Evolutionary conservation across 768 basidiomycete genomes (phyloP).

Genomic region (Porphyrellus cyaneotinctus): DNA sequence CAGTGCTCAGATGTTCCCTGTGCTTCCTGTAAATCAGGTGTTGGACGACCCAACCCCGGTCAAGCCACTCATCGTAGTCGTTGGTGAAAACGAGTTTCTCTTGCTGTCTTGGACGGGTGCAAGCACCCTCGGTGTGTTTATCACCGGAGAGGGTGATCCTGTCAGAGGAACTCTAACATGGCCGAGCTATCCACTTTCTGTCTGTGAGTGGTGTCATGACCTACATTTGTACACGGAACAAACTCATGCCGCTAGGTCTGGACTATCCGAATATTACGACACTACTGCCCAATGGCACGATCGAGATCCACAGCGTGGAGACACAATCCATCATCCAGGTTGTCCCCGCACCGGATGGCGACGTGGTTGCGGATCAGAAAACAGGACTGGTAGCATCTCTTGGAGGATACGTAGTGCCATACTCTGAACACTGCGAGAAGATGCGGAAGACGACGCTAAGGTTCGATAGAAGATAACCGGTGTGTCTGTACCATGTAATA

Average conservation of each 20-base stretch:
- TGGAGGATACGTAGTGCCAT: slow-evolving; percentile 42
- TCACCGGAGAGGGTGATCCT: slow-evolving; percentile 82
- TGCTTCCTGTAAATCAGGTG: slow-evolving; percentile 79
- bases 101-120: slow-evolving; percentile 81
- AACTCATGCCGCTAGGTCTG: slow-evolving; percentile 45
- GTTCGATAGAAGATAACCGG: slow-evolving; percentile 20
- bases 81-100: slow-evolving; percentile 78
- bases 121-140: slow-evolving; percentile 80
- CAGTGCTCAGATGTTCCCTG: slow-evolving; percentile 60
- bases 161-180: slow-evolving; percentile 87
- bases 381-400: slow-evolving; percentile 27
- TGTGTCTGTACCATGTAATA: slow-evolving; percentile 21
- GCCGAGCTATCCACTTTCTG: slow-evolving; percentile 69
- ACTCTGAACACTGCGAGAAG: slow-evolving; percentile 37
- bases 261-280: slow-evolving; percentile 81
- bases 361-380: slow-evolving; percentile 25
- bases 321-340: slow-evolving; percentile 70
- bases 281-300: slow-evolving; percentile 70
- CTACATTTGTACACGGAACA: not conserved
- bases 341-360: slow-evolving; percentile 45
- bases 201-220: slow-evolving; percentile 52
- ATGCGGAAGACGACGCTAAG: slow-evolving; percentile 33
- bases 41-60: slow-evolving; percentile 38
- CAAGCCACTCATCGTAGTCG: slow-evolving; percentile 71
- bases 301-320: slow-evolving; percentile 80